Evolutionary conservation across 1,284 basidiomycete genomes (phyloP).

Genomic region (Tilletia walkeri): DNA sequence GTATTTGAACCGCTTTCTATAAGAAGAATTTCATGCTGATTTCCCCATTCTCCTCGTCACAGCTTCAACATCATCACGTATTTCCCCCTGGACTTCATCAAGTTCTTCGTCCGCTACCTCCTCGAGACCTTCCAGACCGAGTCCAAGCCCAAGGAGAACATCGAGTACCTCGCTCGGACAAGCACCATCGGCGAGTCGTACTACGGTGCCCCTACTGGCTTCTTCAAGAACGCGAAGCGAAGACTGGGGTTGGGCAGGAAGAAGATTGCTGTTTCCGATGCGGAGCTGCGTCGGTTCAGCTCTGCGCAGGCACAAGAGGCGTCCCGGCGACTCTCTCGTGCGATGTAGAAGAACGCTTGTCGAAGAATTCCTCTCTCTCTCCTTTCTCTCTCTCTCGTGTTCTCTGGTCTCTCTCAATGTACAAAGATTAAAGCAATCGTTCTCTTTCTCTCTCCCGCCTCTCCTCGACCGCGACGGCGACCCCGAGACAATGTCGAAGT

Average conservation of each 20-base stretch:
- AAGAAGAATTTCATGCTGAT: too few relatives aligned
- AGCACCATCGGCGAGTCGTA: slow-evolving; percentile 5
- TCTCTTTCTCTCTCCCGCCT: too few relatives aligned
- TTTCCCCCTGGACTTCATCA: slow-evolving; percentile 88
- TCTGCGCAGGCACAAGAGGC: slow-evolving; percentile 5
- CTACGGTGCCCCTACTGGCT: neutral
- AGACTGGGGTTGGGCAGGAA: neutral
- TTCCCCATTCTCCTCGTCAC: too few relatives aligned
- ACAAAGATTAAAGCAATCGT: too few relatives aligned
- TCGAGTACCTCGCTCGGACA: neutral
- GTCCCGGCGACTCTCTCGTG: neutral
- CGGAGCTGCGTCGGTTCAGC: neutral
- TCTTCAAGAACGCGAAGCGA: neutral
- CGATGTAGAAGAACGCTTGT: neutral
- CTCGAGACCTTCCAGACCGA: slow-evolving; percentile 64
- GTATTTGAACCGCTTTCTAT: too few relatives aligned
- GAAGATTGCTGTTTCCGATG: slow-evolving; percentile 2
- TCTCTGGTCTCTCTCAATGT: too few relatives aligned
- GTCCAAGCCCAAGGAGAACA: slow-evolving; percentile 5
- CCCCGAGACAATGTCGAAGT: too few relatives aligned
- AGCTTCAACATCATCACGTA: slow-evolving; percentile 81
- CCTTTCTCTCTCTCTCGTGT: too few relatives aligned
- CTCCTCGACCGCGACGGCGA: too few relatives aligned
- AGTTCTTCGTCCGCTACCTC: slow-evolving; percentile 89
- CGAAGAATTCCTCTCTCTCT: too few relatives aligned